Conservation (phyloP, 1,284 basidiomycete species). For the Ustilago hordei region DNA sequence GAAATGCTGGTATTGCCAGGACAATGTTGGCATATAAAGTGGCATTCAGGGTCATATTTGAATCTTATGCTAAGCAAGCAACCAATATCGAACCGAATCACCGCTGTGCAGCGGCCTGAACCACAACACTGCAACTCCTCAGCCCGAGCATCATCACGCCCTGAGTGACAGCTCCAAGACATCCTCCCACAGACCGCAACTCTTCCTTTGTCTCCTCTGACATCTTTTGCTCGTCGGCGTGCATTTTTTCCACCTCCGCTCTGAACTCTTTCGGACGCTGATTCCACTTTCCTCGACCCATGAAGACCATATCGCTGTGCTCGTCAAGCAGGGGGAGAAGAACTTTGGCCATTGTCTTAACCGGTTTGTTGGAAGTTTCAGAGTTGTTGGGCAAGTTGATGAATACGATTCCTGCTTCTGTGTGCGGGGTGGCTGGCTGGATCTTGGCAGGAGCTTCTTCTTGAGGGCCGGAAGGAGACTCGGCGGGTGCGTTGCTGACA, state of each 20-base stretch:
- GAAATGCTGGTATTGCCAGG: background rate
- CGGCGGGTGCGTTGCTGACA: background rate
- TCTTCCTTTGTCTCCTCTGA: slow-evolving; percentile 28
- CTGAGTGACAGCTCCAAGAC: slow-evolving; percentile 43
- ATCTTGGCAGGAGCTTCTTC: background rate
- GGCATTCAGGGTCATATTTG: background rate
- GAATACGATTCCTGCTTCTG: slow-evolving; percentile 29
- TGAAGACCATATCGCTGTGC: slow-evolving; percentile 40
- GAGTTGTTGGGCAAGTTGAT: slow-evolving; percentile 19
- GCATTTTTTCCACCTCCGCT: slow-evolving; percentile 35
- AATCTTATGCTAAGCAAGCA: background rate
- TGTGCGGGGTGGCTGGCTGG: background rate
- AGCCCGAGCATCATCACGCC: slow-evolving; percentile 23
- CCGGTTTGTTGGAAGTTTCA: slow-evolving; percentile 7
- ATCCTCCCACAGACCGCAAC: slow-evolving; percentile 31
- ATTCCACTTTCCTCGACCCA: slow-evolving; percentile 51
- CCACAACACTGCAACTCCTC: slow-evolving; percentile 15
- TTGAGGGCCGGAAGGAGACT: background rate
- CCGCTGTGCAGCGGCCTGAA: slow-evolving; percentile 33
- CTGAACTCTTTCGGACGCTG: slow-evolving; percentile 47
- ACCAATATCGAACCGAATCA: background rate
- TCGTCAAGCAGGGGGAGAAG: slow-evolving; percentile 30
- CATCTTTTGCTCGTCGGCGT: slow-evolving; percentile 5
- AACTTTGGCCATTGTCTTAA: slow-evolving; percentile 20
- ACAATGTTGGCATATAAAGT: background rate